These are phyloP conservation scores for Magnusiomyces clavatus DNA, from an alignment of 1,139 yeast genomes.

Conservation along the genomic window DNA sequence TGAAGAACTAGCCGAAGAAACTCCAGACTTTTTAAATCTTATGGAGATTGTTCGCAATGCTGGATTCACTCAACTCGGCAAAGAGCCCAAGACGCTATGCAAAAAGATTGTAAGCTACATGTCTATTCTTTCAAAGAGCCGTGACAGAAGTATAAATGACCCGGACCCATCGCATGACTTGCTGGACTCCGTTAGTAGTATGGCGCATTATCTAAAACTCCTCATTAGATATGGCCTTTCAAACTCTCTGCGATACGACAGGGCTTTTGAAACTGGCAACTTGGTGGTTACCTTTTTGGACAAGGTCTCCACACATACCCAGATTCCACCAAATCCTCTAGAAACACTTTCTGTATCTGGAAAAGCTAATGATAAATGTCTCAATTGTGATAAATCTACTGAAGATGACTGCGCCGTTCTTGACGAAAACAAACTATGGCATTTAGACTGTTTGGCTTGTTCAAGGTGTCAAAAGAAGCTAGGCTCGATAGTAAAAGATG, in stretches of 20 bases:
- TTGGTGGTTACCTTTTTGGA: slow-evolving; percentile 60
- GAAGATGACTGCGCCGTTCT: slow-evolving; percentile 70
- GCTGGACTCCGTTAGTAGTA: slow-evolving; percentile 76
- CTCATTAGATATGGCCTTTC: slow-evolving; percentile 74
- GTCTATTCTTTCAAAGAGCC: slow-evolving; percentile 35
- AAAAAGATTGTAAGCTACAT: slow-evolving; percentile 38
- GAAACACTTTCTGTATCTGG: slow-evolving; percentile 46
- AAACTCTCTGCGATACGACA: slow-evolving; percentile 64
- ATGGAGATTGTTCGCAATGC: slow-evolving; percentile 10
- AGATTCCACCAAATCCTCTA: slow-evolving; percentile 37
- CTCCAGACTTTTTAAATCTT: slow-evolving; percentile 9
- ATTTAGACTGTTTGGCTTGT: slow-evolving; percentile 63
- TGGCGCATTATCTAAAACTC: slow-evolving; percentile 88
- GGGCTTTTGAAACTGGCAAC: slow-evolving; percentile 45
- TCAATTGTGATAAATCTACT: slow-evolving; percentile 61
- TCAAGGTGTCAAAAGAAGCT: slow-evolving; percentile 22
- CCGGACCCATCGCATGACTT: slow-evolving; percentile 46
- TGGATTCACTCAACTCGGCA: slow-evolving; percentile 35
- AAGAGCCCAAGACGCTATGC: slow-evolving; percentile 82
- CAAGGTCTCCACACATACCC: slow-evolving; percentile 43
- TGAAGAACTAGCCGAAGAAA: slow-evolving; percentile 15
- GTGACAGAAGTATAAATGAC: slow-evolving; percentile 23
- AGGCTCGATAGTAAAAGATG: slow-evolving; percentile 31
- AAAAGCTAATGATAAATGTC: slow-evolving; percentile 74
- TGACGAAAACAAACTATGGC: slow-evolving; percentile 66